A percentile compares a stretch with the other conserved stretches of the same genome.
These are phyloP conservation scores for Tetrahymena malaccensis DNA, from an alignment of 73 alveolate species.

Conservation along the genomic window DNA sequence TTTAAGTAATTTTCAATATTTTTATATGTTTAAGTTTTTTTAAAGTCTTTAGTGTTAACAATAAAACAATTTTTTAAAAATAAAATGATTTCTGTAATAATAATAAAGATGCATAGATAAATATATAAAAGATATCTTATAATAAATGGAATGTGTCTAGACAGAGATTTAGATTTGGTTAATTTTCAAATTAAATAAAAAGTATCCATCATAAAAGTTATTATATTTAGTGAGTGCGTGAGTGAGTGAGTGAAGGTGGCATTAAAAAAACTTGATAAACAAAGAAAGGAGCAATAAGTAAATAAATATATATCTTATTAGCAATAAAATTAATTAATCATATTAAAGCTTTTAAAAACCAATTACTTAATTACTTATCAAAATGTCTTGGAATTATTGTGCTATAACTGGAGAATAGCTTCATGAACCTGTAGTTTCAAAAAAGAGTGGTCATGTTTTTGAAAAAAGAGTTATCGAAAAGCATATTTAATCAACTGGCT, in stretches of 20 bases:
- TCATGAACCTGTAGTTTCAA: conserved; percentile 63
- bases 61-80: neutral
- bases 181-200: neutral
- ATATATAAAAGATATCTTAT: neutral
- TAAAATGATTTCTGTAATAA: neutral
- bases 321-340: neutral
- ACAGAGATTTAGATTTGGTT: neutral
- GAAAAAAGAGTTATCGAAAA: conserved; percentile 61
- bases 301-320: neutral
- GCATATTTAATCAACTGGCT: conserved; percentile 58
- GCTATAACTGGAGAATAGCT: conserved; percentile 73
- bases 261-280: neutral
- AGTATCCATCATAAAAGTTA: neutral
- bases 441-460: conserved; percentile 72
- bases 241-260: neutral
- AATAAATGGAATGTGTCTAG: neutral
- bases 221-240: neutral
- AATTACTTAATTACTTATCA: neutral
- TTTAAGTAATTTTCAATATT: too few relatives aligned
- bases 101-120: neutral
- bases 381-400: conserved; percentile 50
- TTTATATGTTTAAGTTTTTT: too few relatives aligned
- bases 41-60: too few relatives aligned
- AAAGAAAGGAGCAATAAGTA: neutral
- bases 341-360: neutral